phyloP scores from a whole-genome alignment of 495 filamentous ascomycete species.

The Trichoderma virens region DNA sequence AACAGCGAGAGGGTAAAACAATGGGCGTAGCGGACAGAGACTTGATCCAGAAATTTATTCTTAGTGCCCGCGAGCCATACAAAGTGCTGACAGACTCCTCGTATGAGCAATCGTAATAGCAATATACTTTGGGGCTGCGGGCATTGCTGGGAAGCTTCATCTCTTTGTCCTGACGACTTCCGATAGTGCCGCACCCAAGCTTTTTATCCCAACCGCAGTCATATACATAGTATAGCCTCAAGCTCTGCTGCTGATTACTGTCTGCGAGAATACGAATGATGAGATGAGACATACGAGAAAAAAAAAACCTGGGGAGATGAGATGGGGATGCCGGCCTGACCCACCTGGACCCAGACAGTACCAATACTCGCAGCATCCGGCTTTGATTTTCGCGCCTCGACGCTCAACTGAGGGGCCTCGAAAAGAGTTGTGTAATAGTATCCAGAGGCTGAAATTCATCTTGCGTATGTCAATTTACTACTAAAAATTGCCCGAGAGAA shows the following conservation, averaged over 20 bases:
- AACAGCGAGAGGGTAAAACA: not conserved
- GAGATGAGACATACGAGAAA: not conserved
- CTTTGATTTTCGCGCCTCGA: not conserved
- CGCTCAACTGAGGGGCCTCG: not conserved
- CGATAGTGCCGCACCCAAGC: not conserved
- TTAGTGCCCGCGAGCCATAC: not conserved
- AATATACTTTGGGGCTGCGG: not conserved
- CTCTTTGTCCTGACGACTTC: not conserved
- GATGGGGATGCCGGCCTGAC: not conserved
- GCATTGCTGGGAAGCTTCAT: not conserved
- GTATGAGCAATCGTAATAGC: not conserved
- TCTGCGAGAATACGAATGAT: not conserved
- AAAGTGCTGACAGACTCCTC: not conserved
- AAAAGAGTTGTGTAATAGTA: not conserved
- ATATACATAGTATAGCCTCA: not conserved
- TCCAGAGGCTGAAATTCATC: not conserved
- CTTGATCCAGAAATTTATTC: not conserved
- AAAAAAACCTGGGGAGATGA: not conserved
- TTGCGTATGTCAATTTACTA: not conserved
- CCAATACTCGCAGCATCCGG: not conserved
- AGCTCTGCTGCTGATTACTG: not conserved
- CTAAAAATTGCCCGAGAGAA: no score
- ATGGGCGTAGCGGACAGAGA: not conserved
- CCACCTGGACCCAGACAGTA: not conserved
- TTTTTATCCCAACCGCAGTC: not conserved